These are phyloP conservation scores for Leccinum ochraceum DNA, from an alignment of 768 basidiomycete species.

Conservation along the genomic window DNA sequence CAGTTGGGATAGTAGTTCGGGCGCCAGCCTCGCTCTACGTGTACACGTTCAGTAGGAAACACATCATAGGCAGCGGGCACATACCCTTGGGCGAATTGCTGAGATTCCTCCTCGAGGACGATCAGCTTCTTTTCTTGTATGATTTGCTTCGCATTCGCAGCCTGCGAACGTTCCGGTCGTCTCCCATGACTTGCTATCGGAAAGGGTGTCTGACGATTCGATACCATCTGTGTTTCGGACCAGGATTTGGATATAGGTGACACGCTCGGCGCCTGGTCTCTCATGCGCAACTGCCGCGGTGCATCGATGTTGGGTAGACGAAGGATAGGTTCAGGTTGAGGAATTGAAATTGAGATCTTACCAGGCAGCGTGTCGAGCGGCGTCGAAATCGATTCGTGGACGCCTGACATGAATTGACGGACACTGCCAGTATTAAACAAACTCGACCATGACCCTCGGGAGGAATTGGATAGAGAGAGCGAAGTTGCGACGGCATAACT, in stretches of 20 bases:
- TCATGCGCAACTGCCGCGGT: conserved; percentile 30
- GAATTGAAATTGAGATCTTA: conserved; percentile 28
- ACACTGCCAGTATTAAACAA: conserved; percentile 67
- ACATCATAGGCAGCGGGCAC: background rate
- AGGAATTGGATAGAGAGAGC: conserved; percentile 57
- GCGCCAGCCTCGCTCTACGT: conserved; percentile 15
- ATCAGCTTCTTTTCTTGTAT: conserved; percentile 42
- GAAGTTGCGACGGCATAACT: conserved; percentile 40
- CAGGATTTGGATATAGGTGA: conserved; percentile 52
- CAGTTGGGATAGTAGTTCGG: conserved; percentile 41
- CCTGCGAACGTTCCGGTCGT: conserved; percentile 44
- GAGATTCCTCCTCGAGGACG: conserved; percentile 31
- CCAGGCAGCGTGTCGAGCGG: conserved; percentile 33
- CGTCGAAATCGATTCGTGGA: conserved; percentile 50
- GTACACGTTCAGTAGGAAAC: background rate
- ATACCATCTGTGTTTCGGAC: conserved; percentile 47
- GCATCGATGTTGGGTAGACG: conserved; percentile 29
- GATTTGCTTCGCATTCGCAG: conserved; percentile 32
- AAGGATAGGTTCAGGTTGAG: conserved; percentile 20
- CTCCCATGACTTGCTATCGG: conserved; percentile 43
- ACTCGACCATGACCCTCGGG: conserved; percentile 81
- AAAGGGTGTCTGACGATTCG: conserved; percentile 39
- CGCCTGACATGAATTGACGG: conserved; percentile 66
- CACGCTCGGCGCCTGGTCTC: conserved; percentile 28
- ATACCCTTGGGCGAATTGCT: conserved; percentile 17